These are phyloP conservation scores for Bimuria novae-zelandiae DNA, from an alignment of 2,329 filamentous ascomycete genomes.

Conservation along the genomic window DNA sequence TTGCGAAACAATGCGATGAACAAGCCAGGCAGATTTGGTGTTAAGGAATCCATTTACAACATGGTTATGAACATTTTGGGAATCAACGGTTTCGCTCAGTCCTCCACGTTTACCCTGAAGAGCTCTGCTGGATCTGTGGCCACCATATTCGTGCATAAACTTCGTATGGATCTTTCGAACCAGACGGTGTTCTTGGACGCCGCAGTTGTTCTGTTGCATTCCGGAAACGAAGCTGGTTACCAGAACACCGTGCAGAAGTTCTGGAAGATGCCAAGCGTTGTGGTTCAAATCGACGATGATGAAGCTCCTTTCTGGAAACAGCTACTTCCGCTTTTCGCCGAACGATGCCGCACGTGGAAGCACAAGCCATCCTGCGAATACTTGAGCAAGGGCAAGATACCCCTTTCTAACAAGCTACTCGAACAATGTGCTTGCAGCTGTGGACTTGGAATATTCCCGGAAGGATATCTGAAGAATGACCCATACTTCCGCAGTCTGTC, in stretches of 20 bases:
- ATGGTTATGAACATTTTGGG: conserved; percentile 30
- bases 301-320: conserved; percentile 21
- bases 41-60: conserved; percentile 36
- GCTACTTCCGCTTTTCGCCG: conserved; percentile 19
- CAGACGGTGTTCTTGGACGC: conserved; percentile 40
- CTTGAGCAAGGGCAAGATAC: neutral
- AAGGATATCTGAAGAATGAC: conserved; percentile 6
- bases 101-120: conserved; percentile 23
- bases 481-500: neutral
- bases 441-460: conserved; percentile 12
- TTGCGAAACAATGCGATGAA: neutral
- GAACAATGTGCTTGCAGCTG: neutral
- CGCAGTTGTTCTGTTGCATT: conserved; percentile 35
- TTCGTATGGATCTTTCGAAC: conserved; percentile 41
- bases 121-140: conserved; percentile 12
- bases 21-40: conserved; percentile 14
- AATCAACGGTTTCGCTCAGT: conserved; percentile 11
- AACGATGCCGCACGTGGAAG: conserved; percentile 47
- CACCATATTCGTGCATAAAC: conserved; percentile 27
- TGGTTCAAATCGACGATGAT: conserved; percentile 21
- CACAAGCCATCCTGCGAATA: conserved; percentile 38
- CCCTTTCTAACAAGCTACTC: neutral
- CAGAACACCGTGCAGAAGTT: neutral
- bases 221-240: neutral
- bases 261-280: neutral